These are phyloP conservation scores for Tetrapisispora pingtungensis DNA, from an alignment of 805 yeast genomes.

Conservation along the genomic window DNA sequence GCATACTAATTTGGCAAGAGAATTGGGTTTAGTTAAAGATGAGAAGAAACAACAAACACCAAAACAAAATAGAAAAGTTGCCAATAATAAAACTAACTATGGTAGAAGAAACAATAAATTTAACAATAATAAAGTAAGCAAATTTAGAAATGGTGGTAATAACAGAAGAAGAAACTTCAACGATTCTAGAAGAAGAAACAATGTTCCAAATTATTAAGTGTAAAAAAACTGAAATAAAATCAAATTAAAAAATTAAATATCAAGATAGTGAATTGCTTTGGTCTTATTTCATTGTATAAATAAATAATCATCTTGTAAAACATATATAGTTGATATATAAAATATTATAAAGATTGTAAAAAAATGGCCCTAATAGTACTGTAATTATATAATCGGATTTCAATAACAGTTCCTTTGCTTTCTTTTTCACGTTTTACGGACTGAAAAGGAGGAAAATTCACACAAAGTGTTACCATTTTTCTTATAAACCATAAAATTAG, in stretches of 20 bases:
- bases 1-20: slow-evolving; percentile 56
- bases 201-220: slow-evolving; percentile 1
- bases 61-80: slow-evolving; percentile 2
- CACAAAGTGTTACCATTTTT: neutral
- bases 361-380: too few relatives aligned
- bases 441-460: neutral
- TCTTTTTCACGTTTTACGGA: neutral
- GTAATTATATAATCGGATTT: too few relatives aligned
- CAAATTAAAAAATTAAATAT: too few relatives aligned
- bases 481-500: too few relatives aligned
- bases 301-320: too few relatives aligned
- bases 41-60: slow-evolving; percentile 2
- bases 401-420: too few relatives aligned
- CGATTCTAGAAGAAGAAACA: slow-evolving; percentile 1
- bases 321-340: too few relatives aligned
- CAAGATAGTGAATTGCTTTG: too few relatives aligned
- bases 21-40: slow-evolving; percentile 45
- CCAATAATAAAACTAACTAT: neutral
- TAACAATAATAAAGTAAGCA: slow-evolving; percentile 1
- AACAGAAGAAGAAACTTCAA: slow-evolving; percentile 2
- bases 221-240: neutral
- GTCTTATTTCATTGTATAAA: too few relatives aligned
- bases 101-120: slow-evolving; percentile 5
- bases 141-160: neutral
- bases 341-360: too few relatives aligned